These are phyloP conservation scores for Metarhizium robertsii DNA, from an alignment of 2,329 filamentous ascomycete genomes.

Conservation along the genomic window DNA sequence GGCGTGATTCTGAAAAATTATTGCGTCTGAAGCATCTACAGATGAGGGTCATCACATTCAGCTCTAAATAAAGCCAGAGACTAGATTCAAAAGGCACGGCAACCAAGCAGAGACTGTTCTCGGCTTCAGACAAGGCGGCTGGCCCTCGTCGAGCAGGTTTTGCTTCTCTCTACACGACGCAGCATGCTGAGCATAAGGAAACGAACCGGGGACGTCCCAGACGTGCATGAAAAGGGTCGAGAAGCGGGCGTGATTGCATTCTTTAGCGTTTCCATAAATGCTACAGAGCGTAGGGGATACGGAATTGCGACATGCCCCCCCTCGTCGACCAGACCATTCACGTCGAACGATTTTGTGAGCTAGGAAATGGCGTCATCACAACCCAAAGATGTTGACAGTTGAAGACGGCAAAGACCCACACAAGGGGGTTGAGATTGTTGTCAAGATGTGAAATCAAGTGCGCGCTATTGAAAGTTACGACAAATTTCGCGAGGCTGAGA, in stretches of 20 bases:
- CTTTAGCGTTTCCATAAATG: not conserved
- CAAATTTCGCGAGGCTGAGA: too few relatives aligned
- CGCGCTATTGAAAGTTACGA: not conserved
- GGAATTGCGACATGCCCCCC: not conserved
- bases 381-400: not conserved
- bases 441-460: not conserved
- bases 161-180: not conserved
- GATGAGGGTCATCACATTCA: not conserved
- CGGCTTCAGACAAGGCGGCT: not conserved
- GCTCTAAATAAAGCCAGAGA: not conserved
- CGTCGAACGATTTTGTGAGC: too few relatives aligned
- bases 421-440: not conserved
- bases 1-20: not conserved
- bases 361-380: slow-evolving; percentile 1
- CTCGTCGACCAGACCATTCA: too few relatives aligned
- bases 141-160: not conserved
- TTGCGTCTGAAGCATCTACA: not conserved
- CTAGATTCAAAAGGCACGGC: not conserved
- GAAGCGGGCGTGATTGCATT: not conserved
- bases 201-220: not conserved
- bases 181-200: not conserved
- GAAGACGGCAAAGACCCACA: not conserved
- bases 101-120: not conserved
- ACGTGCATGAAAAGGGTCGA: not conserved
- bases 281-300: not conserved